These are phyloP conservation scores for Penicillium nucicola DNA, from an alignment of 495 filamentous ascomycete genomes.

Conservation along the genomic window DNA sequence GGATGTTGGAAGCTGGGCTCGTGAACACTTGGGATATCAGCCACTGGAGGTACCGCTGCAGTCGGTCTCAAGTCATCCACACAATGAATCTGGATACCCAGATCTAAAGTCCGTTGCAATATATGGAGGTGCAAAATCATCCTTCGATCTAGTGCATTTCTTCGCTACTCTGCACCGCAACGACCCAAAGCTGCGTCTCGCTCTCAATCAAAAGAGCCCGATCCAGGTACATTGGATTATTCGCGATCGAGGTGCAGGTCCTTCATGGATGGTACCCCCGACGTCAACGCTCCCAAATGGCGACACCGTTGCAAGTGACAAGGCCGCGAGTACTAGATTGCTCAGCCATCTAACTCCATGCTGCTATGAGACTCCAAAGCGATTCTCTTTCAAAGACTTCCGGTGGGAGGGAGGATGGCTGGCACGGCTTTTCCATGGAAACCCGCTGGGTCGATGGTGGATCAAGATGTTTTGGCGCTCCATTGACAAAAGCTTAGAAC, in stretches of 20 bases:
- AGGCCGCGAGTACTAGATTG: conserved; percentile 55
- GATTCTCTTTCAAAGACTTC: conserved; percentile 25
- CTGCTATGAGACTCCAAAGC: conserved; percentile 40
- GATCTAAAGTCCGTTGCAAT: conserved; percentile 45
- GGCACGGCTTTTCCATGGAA: conserved; percentile 38
- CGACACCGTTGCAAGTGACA: conserved; percentile 50
- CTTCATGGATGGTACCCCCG: conserved; percentile 23
- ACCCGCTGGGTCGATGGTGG: conserved; percentile 21
- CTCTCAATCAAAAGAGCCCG: conserved; percentile 34
- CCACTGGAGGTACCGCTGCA: conserved; percentile 5
- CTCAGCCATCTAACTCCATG: conserved; percentile 52
- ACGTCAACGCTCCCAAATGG: conserved; percentile 40
- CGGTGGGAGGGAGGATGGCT: conserved; percentile 54
- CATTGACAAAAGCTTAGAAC: conserved; percentile 14
- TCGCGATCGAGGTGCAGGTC: conserved; percentile 52
- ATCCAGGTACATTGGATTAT: conserved; percentile 68
- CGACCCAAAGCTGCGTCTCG: conserved; percentile 7
- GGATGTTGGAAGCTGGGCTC: conserved; percentile 32
- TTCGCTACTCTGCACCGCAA: conserved; percentile 47
- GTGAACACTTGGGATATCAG: conserved; percentile 25
- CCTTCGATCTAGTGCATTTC: conserved; percentile 66
- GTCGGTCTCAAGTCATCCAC: neutral
- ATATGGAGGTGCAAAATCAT: conserved; percentile 66
- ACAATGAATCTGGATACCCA: neutral
- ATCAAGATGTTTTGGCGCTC: conserved; percentile 24